Conservation (phyloP, 345 rosid genomes). For the Gossypium mustelinum region DNA sequence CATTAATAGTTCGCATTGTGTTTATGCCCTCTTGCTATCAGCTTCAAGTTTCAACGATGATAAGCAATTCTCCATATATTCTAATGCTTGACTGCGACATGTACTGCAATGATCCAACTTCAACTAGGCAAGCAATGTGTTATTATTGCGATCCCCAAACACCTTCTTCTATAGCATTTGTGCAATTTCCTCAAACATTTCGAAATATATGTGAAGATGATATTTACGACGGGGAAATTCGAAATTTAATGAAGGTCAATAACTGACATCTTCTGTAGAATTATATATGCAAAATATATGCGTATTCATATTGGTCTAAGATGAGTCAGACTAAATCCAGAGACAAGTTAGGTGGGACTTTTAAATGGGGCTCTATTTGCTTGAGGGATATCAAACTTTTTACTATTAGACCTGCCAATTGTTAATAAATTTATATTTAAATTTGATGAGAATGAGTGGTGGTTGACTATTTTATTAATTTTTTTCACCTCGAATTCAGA, state of each 20-base stretch:
- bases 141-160: constrained; percentile 33
- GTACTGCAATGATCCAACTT: constrained; percentile 43
- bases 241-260: constrained; percentile 25
- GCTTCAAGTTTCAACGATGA: constrained; percentile 48
- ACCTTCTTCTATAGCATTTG: constrained; percentile 30
- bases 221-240: constrained; percentile 41
- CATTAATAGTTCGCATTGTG: neutral
- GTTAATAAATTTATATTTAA: too few relatives aligned
- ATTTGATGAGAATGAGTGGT: too few relatives aligned
- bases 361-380: too few relatives aligned
- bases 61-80: constrained; percentile 42
- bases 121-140: constrained; percentile 48
- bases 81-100: constrained; percentile 49
- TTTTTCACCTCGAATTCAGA: constrained; percentile 7
- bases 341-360: too few relatives aligned
- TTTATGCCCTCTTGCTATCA: constrained; percentile 4
- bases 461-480: neutral
- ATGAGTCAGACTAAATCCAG: too few relatives aligned
- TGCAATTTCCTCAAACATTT: constrained; percentile 50
- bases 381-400: too few relatives aligned
- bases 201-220: constrained; percentile 30
- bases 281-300: too few relatives aligned
- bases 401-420: too few relatives aligned
- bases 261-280: too few relatives aligned
- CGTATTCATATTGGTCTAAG: too few relatives aligned